phyloP scores from a whole-genome alignment of 768 basidiomycete species.

The Lactarius akahatsu region DNA sequence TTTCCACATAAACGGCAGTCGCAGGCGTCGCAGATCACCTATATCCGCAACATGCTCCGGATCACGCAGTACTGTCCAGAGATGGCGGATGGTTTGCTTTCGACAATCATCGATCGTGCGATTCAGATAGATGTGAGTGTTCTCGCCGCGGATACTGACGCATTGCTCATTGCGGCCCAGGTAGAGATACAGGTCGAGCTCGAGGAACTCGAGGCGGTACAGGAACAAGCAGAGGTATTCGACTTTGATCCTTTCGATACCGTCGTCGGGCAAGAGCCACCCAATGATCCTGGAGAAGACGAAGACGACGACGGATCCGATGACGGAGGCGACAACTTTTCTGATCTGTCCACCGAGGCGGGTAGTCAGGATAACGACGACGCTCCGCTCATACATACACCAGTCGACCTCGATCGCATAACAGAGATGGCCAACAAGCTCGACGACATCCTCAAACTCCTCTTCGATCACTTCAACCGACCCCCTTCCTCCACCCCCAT shows the following conservation, averaged over 20 bases:
- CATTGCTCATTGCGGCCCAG: conserved; percentile 39
- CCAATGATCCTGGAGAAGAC: conserved; percentile 55
- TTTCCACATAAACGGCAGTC: conserved; percentile 95
- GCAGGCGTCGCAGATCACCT: conserved; percentile 76
- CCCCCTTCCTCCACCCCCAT: conserved; percentile 37
- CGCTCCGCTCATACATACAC: conserved; percentile 41
- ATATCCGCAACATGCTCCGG: conserved; percentile 84
- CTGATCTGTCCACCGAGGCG: conserved; percentile 75
- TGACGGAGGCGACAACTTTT: conserved; percentile 47
- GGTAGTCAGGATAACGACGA: conserved; percentile 49
- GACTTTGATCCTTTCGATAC: conserved; percentile 85
- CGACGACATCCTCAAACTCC: conserved; percentile 78
- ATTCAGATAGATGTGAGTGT: conserved; percentile 84
- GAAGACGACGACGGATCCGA: conserved; percentile 50
- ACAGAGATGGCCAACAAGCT: conserved; percentile 90
- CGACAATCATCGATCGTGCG: conserved; percentile 88
- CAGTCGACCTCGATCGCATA: conserved; percentile 63
- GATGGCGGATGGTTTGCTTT: conserved; percentile 77
- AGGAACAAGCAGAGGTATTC: conserved; percentile 59
- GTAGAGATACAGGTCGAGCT: conserved; percentile 97
- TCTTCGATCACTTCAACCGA: conserved; percentile 82
- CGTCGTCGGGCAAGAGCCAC: conserved; percentile 74
- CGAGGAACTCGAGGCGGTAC: conserved; percentile 78
- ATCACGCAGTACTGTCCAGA: conserved; percentile 88
- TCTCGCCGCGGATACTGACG: not conserved